Percentiles rank a stretch among this genome's conserved stretches.
Evolutionary conservation across 352 stramenopile genomes (phyloP).

Genomic region (Phytophthora hibernalis): DNA sequence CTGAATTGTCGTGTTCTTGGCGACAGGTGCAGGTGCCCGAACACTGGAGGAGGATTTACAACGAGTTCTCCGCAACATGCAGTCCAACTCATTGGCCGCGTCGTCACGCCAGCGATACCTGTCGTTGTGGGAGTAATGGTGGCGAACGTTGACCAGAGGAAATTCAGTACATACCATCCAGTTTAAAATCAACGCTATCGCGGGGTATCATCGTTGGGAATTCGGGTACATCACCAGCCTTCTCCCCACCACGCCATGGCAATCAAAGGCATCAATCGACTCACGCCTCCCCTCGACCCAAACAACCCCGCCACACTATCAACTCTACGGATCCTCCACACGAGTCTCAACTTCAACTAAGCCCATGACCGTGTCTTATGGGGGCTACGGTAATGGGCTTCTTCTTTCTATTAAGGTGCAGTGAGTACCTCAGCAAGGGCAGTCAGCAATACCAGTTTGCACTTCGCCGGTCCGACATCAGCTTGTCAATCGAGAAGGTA

Average conservation of each 20-base stretch:
- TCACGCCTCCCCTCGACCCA: too few relatives aligned
- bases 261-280: too few relatives aligned
- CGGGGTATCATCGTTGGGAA: neutral
- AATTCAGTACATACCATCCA: neutral
- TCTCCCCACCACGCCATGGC: too few relatives aligned
- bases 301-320: neutral
- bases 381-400: neutral
- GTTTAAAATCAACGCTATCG: neutral
- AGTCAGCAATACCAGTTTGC: neutral
- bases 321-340: neutral
- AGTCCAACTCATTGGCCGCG: slow-evolving; percentile 20
- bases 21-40: slow-evolving; percentile 13
- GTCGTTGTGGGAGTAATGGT: slow-evolving; percentile 18
- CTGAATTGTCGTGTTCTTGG: slow-evolving; percentile 10
- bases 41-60: slow-evolving; percentile 18
- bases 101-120: slow-evolving; percentile 6
- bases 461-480: neutral
- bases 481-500: neutral
- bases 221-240: neutral
- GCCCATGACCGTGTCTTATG: neutral
- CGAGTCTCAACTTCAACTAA: neutral
- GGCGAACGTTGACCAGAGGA: neutral
- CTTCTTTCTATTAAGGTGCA: neutral
- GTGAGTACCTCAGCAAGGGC: neutral
- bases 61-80: slow-evolving; percentile 17